A percentile compares a stretch with the other conserved stretches of the same genome.
These are phyloP conservation scores for Penicillium macrosclerotiorum DNA, from an alignment of 495 filamentous ascomycete species.

Conservation along the genomic window DNA sequence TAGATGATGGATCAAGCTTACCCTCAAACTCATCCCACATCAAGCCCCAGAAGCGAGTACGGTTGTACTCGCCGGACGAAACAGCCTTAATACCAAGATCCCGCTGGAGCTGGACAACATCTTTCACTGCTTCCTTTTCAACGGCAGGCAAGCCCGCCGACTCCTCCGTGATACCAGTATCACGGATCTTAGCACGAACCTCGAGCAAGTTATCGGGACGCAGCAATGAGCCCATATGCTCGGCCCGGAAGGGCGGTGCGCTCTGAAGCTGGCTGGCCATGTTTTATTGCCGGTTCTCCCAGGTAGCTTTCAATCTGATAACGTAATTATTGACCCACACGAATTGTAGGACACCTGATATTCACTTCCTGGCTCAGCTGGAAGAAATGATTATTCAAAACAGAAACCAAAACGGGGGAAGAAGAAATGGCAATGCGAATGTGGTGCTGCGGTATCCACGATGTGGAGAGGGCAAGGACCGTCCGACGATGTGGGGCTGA, in stretches of 20 bases:
- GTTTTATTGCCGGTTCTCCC: neutral
- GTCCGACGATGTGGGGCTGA: constrained; percentile 8
- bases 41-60: constrained; percentile 53
- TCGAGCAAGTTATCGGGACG: constrained; percentile 61
- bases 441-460: too few species aligned
- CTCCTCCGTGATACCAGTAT: constrained; percentile 39
- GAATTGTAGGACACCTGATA: too few species aligned
- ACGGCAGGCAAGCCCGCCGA: constrained; percentile 38
- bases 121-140: constrained; percentile 58
- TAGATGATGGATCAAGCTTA: constrained; percentile 31
- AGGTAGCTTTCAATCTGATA: too few species aligned
- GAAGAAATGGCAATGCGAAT: neutral
- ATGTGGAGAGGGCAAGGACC: neutral
- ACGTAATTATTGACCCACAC: too few species aligned
- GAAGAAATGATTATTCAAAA: neutral
- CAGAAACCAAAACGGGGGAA: neutral
- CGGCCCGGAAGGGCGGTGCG: constrained; percentile 64
- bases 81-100: constrained; percentile 62
- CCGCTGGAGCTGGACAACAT: constrained; percentile 60
- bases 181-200: constrained; percentile 49
- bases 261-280: constrained; percentile 25
- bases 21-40: constrained; percentile 70
- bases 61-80: constrained; percentile 63
- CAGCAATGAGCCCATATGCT: constrained; percentile 70
- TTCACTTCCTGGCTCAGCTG: neutral